Base-by-base conservation (phyloP, 345 rosid species). In the Salix exigua region DNA sequence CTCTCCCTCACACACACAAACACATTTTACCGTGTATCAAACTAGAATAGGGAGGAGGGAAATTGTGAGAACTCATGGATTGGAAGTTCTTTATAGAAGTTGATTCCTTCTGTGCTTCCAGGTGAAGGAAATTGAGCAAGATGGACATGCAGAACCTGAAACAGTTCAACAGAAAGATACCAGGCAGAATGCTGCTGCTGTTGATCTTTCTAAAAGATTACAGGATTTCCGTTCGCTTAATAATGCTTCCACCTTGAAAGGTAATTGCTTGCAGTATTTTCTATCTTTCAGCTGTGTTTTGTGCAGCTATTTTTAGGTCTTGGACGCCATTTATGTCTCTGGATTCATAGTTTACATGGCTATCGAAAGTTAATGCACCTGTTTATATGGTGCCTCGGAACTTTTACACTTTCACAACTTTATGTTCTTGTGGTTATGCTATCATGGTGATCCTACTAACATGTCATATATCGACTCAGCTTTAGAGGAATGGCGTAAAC, bases 91-190 rank as follows among this genome's bases (percentile, higher is more conserved):
- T 4, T 13, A 6, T 5, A 46, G 63, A 58, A 61, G 14, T 38
- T 60, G 38, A 53, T 61, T 31, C 37, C 46, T 76, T 64, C 14
- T 21, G 53, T 46, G 48, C 38, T 82, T 75, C 53, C 78, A 96
- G 99, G 97, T 96, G 6, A 83, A 86, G 82, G 99, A 89, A 86
- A 96, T 96, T 75, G 85, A 92, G 82, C 94, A 87, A 77, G 99
- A 92, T 76, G 80, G 77, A 62, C 78, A 86, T 80, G 76, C 72
- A 11, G 89, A 89, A 77, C 87, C 87, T 37, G 88, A 86, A 78
- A 84, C 74, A 2, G 82, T 80, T 30, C 86, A 82, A 71, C 86
- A 83, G 76, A 89, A 92, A 76, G 90, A 88, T 50, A 66, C 70
- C 66, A 92, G 87, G 83, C 94, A 88, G 85, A 87, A 89, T 68